Percentiles rank a stretch among this genome's conserved stretches.
Evolutionary conservation across 371 early-diverging fungal genomes (phyloP).

Genomic region (Amoeboaphelidium protococcarum): DNA sequence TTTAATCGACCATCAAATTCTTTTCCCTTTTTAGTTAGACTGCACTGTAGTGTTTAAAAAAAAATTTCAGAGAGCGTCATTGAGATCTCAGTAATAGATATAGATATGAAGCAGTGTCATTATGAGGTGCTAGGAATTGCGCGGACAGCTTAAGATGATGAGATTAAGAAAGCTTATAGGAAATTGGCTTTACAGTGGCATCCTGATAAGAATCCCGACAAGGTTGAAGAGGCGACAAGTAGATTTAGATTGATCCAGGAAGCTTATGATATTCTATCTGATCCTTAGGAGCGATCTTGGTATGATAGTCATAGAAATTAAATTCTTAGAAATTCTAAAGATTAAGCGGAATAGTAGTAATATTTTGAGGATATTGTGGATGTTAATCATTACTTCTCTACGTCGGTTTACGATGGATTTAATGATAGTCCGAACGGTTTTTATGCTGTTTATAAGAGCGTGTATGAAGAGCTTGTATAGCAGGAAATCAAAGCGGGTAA

Average conservation of each 20-base stretch:
- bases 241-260: not conserved
- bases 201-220: constrained; percentile 7
- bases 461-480: constrained; percentile 43
- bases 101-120: constrained; percentile 33
- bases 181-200: constrained; percentile 8
- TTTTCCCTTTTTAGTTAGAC: too few species aligned
- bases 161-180: constrained; percentile 38
- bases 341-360: not conserved
- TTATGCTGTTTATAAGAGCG: constrained; percentile 38
- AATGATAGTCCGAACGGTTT: constrained; percentile 29
- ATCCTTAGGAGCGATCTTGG: constrained; percentile 1
- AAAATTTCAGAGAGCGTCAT: too few species aligned
- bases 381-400: constrained; percentile 8
- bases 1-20: too few species aligned
- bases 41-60: too few species aligned
- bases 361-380: not conserved
- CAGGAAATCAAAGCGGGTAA: constrained; percentile 57
- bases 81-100: too few species aligned
- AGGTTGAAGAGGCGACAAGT: not conserved
- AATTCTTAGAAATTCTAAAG: not conserved
- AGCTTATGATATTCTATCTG: not conserved
- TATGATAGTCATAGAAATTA: not conserved
- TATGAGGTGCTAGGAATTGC: constrained; percentile 68
- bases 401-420: constrained; percentile 11
- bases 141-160: constrained; percentile 31